Conservation (phyloP, 495 filamentous ascomycete genomes). For the Lindgomyces ingoldianus region DNA sequence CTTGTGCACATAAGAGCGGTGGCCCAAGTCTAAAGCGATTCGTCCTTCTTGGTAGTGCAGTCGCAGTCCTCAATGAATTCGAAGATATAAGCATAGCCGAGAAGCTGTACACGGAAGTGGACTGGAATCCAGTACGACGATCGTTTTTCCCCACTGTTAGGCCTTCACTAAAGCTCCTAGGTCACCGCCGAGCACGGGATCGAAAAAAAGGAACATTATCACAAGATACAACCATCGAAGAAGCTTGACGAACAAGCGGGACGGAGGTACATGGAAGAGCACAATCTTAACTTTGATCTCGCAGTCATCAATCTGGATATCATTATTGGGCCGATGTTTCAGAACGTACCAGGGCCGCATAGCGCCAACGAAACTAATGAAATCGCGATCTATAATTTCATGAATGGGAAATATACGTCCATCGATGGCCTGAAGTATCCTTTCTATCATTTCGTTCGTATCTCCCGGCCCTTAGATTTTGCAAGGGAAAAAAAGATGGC, state of each 20-base stretch:
- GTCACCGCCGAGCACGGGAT: conserved; percentile 43
- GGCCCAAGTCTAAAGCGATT: conserved; percentile 42
- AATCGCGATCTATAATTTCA: conserved; percentile 43
- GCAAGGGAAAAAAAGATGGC: too few species aligned
- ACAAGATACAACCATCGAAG: conserved; percentile 48
- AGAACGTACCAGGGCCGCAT: conserved; percentile 35
- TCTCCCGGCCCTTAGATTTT: too few species aligned
- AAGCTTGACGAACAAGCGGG: conserved; percentile 44
- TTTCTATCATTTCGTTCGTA: too few species aligned
- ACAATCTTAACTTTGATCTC: conserved; percentile 45
- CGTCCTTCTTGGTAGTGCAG: conserved; percentile 41
- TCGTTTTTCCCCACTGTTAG: background rate
- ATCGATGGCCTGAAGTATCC: conserved; percentile 40
- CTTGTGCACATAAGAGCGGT: conserved; percentile 36
- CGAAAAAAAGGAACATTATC: conserved; percentile 35
- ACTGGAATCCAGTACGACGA: conserved; percentile 46
- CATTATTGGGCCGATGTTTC: conserved; percentile 45
- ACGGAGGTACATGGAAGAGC: conserved; percentile 46
- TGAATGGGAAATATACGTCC: conserved; percentile 40
- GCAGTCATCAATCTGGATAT: conserved; percentile 46
- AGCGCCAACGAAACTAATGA: conserved; percentile 45
- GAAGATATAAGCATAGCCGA: conserved; percentile 38
- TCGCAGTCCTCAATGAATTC: conserved; percentile 39
- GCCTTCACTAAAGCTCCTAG: conserved; percentile 22
- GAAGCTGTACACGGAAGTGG: conserved; percentile 44